These are phyloP conservation scores for Verticillium alfalfae DNA, from an alignment of 2,329 filamentous ascomycete genomes.

Conservation along the genomic window DNA sequence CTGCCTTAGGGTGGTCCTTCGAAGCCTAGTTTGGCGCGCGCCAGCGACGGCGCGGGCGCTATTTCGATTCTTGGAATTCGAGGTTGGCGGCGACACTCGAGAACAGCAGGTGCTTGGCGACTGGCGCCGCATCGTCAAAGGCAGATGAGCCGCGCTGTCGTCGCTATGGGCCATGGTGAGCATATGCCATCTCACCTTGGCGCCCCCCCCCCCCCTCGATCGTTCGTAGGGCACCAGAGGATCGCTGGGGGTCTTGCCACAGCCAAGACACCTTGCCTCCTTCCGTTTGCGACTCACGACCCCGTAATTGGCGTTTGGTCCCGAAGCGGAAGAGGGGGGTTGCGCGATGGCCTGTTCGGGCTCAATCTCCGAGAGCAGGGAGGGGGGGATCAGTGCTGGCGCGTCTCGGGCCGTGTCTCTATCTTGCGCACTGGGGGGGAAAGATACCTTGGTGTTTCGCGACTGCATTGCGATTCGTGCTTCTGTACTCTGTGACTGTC, in stretches of 20 bases:
- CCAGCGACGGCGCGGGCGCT: neutral
- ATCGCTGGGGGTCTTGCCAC: neutral
- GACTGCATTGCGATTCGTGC: neutral
- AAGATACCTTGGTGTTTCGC: neutral
- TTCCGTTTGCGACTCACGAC: neutral
- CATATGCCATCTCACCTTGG: neutral
- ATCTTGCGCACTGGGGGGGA: neutral
- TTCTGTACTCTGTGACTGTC: neutral
- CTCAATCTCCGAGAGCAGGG: conserved; percentile 4
- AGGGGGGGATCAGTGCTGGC: neutral
- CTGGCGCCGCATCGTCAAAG: neutral
- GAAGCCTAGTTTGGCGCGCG: neutral
- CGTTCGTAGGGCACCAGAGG: conserved; percentile 2
- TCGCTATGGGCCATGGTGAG: neutral
- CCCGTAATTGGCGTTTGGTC: neutral
- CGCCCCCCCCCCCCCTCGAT: neutral
- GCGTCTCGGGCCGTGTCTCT: neutral
- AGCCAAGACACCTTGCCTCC: neutral
- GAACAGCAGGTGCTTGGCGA: neutral
- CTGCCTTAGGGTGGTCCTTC: neutral
- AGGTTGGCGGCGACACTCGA: neutral
- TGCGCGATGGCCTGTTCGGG: neutral
- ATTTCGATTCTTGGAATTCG: neutral
- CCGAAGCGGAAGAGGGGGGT: neutral
- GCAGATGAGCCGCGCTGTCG: neutral